Conservation (phyloP, 441 rosid genomes). For the Syzygium malaccense region DNA sequence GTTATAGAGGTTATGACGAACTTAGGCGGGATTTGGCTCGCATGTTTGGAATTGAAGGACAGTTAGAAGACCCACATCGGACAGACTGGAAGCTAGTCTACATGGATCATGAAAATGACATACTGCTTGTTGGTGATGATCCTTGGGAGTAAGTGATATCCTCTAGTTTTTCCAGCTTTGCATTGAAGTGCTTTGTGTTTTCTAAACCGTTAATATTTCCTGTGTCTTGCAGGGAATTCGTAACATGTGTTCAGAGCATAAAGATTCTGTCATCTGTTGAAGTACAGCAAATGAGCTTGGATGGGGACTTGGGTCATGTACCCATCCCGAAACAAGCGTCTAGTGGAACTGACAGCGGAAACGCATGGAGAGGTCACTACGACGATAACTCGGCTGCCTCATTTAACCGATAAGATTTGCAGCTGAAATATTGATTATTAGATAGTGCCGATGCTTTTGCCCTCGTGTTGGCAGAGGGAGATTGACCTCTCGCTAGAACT, state of each 20-base stretch:
- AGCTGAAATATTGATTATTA: background rate
- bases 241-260: constrained; percentile 85
- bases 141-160: constrained; percentile 91
- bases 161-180: background rate
- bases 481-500: background rate
- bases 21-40: constrained; percentile 84
- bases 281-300: constrained; percentile 96
- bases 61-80: constrained; percentile 84
- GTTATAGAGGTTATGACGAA: constrained; percentile 77
- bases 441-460: background rate
- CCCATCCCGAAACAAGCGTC: constrained; percentile 71
- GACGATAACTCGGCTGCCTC: constrained; percentile 86
- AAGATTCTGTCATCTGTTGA: constrained; percentile 91
- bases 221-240: constrained; percentile 65
- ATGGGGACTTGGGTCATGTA: constrained; percentile 69
- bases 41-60: constrained; percentile 97
- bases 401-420: constrained; percentile 50
- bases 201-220: background rate
- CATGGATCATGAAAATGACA: constrained; percentile 88
- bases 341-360: constrained; percentile 81
- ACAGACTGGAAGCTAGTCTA: constrained; percentile 95
- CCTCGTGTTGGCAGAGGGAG: background rate
- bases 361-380: constrained; percentile 80
- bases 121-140: constrained; percentile 91
- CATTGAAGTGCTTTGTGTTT: background rate